Conservation (phyloP, 2,329 filamentous ascomycete genomes). For the Hymenoscyphus occultus region DNA sequence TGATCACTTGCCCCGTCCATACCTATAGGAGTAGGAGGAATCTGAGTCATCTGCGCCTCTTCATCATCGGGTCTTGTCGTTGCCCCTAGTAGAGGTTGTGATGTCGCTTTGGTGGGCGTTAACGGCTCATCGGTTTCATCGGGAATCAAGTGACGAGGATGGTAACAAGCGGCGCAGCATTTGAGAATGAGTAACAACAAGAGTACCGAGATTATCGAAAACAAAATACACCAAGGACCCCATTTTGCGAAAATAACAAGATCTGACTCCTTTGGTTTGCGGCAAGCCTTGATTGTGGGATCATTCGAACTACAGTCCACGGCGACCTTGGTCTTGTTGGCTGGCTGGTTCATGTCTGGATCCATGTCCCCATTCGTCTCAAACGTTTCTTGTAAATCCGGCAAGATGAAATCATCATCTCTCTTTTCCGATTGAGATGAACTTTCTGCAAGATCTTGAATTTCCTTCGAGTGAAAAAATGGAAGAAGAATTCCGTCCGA, state of each 20-base stretch:
- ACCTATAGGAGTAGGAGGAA: not conserved
- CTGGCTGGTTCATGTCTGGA: not conserved
- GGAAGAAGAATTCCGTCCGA: not conserved
- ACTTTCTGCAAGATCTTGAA: not conserved
- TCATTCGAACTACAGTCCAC: not conserved
- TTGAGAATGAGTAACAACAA: not conserved
- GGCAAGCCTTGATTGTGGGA: not conserved
- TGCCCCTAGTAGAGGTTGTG: not conserved
- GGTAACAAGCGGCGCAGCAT: not conserved
- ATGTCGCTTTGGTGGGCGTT: not conserved
- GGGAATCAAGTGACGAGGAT: not conserved
- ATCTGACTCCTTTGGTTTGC: not conserved
- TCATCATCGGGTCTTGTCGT: constrained; percentile 8
- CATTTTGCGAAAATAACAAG: not conserved
- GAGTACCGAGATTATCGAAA: not conserved
- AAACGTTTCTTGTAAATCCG: not conserved
- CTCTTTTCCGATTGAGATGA: not conserved
- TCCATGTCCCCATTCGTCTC: not conserved
- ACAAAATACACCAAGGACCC: not conserved
- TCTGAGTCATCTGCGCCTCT: constrained; percentile 10
- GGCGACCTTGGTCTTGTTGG: not conserved
- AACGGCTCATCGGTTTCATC: not conserved
- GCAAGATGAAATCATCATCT: not conserved
- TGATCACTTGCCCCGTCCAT: constrained; percentile 20
- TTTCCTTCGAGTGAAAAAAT: not conserved